Percentiles rank a stretch among this genome's conserved stretches.
Evolutionary conservation across 768 basidiomycete species (phyloP).

Genomic region (Suillus occidentalis): DNA sequence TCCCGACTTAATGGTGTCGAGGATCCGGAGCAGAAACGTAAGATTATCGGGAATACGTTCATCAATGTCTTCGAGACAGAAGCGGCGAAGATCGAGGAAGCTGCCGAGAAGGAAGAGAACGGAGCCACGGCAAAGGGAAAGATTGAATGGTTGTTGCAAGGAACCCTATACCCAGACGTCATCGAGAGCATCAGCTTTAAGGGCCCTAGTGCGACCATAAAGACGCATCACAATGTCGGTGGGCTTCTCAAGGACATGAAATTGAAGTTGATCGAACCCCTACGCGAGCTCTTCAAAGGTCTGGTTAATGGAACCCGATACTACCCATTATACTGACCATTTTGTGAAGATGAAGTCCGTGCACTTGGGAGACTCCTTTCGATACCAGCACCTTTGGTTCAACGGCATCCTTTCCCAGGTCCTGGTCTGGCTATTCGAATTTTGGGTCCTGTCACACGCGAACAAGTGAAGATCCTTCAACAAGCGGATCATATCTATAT

Average conservation of each 20-base stretch:
- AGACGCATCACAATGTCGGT: conserved; percentile 99
- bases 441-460: conserved; percentile 90
- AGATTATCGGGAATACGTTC: conserved; percentile 98
- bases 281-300: conserved; percentile 99
- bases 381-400: conserved; percentile 91
- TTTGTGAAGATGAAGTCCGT: conserved; percentile 83
- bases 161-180: conserved; percentile 97
- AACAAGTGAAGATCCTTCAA: conserved; percentile 89
- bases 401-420: conserved; percentile 98
- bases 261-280: conserved; percentile 95
- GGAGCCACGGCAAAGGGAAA: conserved; percentile 79
- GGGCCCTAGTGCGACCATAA: conserved; percentile 98
- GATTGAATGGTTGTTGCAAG: conserved; percentile 97
- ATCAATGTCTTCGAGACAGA: conserved; percentile 98
- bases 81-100: conserved; percentile 83
- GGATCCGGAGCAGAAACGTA: conserved; percentile 96
- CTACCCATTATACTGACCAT: background rate
- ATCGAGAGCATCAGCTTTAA: conserved; percentile 99
- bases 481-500: conserved; percentile 95
- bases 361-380: conserved; percentile 86
- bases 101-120: conserved; percentile 71
- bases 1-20: conserved; percentile 85
- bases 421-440: conserved; percentile 98
- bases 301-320: conserved; percentile 15
- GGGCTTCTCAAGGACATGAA: conserved; percentile 97